These are phyloP conservation scores for Dothidotthia symphoricarpi DNA, from an alignment of 2,329 filamentous ascomycete species.

Conservation along the genomic window DNA sequence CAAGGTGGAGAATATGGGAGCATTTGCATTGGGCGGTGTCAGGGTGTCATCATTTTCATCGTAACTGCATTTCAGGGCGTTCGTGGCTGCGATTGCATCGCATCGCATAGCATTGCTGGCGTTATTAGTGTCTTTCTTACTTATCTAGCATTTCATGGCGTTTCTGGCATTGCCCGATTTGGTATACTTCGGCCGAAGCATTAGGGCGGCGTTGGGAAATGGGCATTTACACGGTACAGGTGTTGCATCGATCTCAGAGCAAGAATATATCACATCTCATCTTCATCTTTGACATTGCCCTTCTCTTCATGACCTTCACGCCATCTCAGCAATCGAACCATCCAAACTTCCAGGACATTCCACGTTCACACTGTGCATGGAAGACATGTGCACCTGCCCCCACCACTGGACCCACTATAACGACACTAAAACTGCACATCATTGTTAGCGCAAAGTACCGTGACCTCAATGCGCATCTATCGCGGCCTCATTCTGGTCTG, in stretches of 20 bases:
- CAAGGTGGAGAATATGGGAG: slow-evolving; percentile 1
- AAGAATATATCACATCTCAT: too few species aligned
- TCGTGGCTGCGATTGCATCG: slow-evolving; percentile 9
- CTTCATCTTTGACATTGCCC: background rate
- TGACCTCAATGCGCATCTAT: slow-evolving; percentile 31
- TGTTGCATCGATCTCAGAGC: background rate
- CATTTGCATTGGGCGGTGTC: slow-evolving; percentile 32
- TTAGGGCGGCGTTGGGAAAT: slow-evolving; percentile 27
- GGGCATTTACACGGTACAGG: slow-evolving; percentile 22
- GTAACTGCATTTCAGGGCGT: slow-evolving; percentile 26
- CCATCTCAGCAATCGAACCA: too few species aligned
- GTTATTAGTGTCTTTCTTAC: slow-evolving; percentile 13
- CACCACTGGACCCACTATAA: too few species aligned
- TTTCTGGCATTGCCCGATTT: slow-evolving; percentile 10
- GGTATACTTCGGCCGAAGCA: slow-evolving; percentile 19
- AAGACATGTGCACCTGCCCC: too few species aligned
- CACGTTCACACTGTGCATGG: too few species aligned
- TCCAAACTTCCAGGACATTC: too few species aligned
- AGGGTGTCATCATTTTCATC: slow-evolving; percentile 16
- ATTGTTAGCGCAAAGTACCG: slow-evolving; percentile 13
- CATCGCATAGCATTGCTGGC: slow-evolving; percentile 20
- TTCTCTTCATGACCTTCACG: too few species aligned
- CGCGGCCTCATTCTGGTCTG: background rate
- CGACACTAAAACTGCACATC: slow-evolving; percentile 14
- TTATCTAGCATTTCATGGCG: too few species aligned